Percentiles rank a stretch among this genome's conserved stretches.
Conservation (phyloP, 2,329 filamentous ascomycete genomes). For the Orbilia blumenaviensis region DNA sequence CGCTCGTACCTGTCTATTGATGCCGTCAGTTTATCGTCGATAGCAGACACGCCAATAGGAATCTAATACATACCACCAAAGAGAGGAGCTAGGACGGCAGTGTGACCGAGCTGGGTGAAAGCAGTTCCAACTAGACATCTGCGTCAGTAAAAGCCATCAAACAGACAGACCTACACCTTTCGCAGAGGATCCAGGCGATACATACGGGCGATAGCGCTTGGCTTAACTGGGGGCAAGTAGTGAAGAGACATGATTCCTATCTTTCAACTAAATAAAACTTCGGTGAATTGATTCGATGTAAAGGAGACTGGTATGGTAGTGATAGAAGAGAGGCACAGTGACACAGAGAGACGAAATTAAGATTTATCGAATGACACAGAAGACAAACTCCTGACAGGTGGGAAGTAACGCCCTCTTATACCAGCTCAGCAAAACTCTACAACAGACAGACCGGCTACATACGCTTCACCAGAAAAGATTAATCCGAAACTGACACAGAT, state of each 20-base stretch:
- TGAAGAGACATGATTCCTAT: constrained; percentile 51
- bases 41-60: neutral
- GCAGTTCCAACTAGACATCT: constrained; percentile 74
- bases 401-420: constrained; percentile 51
- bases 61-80: constrained; percentile 88
- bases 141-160: constrained; percentile 12
- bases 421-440: constrained; percentile 39
- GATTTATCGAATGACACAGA: neutral
- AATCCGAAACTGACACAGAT: neutral
- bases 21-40: neutral
- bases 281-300: constrained; percentile 37
- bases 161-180: too few species aligned
- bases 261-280: constrained; percentile 59
- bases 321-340: neutral
- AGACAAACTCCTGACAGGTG: neutral
- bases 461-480: too few species aligned
- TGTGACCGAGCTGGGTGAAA: constrained; percentile 93
- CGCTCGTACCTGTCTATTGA: constrained; percentile 41
- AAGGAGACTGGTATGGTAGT: neutral
- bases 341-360: neutral
- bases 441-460: neutral
- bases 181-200: neutral
- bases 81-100: constrained; percentile 84
- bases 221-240: constrained; percentile 85
- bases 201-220: constrained; percentile 83